Conservation (phyloP, 768 basidiomycete genomes). For the Pleurotus citrinopileatus region DNA sequence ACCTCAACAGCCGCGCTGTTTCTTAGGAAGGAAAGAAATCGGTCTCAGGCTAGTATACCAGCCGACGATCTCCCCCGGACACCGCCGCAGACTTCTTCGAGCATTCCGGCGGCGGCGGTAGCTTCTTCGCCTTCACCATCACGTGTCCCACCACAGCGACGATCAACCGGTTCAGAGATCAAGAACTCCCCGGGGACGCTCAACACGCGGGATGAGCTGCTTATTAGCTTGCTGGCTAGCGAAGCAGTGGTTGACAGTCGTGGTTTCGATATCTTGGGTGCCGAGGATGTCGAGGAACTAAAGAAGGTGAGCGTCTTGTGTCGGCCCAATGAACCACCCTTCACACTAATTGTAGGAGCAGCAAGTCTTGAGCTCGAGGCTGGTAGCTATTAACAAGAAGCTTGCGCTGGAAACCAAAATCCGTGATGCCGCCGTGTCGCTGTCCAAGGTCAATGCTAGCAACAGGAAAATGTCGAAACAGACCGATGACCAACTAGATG, state of each 20-base stretch:
- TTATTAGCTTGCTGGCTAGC: conserved; percentile 87
- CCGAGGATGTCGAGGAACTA: conserved; percentile 46
- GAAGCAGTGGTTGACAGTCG: conserved; percentile 94
- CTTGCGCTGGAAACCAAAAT: conserved; percentile 82
- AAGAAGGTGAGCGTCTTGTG: conserved; percentile 37
- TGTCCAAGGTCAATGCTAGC: conserved; percentile 63
- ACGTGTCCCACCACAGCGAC: conserved; percentile 31
- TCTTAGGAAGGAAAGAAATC: conserved; percentile 51
- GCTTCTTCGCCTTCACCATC: conserved; percentile 40
- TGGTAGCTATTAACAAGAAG: conserved; percentile 68
- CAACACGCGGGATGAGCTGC: conserved; percentile 76
- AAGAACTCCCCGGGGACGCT: conserved; percentile 42
- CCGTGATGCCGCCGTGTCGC: conserved; percentile 78
- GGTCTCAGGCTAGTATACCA: conserved; percentile 16
- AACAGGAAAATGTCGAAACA: conserved; percentile 62
- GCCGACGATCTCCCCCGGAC: conserved; percentile 12
- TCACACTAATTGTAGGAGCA: conserved; percentile 55
- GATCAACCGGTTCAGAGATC: conserved; percentile 31
- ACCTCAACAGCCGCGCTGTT: conserved; percentile 40
- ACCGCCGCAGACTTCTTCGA: background rate
- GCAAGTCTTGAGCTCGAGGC: conserved; percentile 61
- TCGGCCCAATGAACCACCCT: conserved; percentile 9
- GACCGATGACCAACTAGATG: conserved; percentile 67
- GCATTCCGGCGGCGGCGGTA: conserved; percentile 12
- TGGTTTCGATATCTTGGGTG: conserved; percentile 70